Percentiles rank a stretch among this genome's conserved stretches.
These are phyloP conservation scores for Beauveria sp. DNA, from an alignment of 2,329 filamentous ascomycete species.

Conservation along the genomic window DNA sequence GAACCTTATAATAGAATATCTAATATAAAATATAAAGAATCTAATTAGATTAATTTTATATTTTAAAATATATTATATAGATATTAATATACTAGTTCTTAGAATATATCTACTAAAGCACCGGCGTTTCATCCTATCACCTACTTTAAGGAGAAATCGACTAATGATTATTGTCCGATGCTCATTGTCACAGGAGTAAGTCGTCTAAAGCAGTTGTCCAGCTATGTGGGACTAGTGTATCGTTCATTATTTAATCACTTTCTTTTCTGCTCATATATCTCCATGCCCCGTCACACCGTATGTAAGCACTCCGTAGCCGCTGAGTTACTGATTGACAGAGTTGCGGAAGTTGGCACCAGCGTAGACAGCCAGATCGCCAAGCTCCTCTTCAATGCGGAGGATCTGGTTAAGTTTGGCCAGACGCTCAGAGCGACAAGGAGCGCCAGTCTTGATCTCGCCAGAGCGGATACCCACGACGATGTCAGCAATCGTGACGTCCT, in stretches of 20 bases:
- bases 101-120: too few relatives aligned
- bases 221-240: not conserved
- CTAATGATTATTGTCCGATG: not conserved
- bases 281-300: not conserved
- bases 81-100: too few relatives aligned
- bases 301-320: not conserved
- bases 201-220: not conserved
- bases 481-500: slow-evolving; percentile 98
- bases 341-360: slow-evolving; percentile 89
- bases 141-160: too few relatives aligned
- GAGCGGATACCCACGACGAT: slow-evolving; percentile 94
- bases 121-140: too few relatives aligned
- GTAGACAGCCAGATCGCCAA: slow-evolving; percentile 84
- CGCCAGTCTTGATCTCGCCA: slow-evolving; percentile 98
- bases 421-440: slow-evolving; percentile 92
- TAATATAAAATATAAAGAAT: too few relatives aligned
- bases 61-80: too few relatives aligned
- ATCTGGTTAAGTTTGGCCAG: slow-evolving; percentile 99
- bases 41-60: too few relatives aligned
- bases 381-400: slow-evolving; percentile 98
- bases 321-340: slow-evolving; percentile 72
- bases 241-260: not conserved
- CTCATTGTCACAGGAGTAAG: not conserved
- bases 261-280: not conserved
- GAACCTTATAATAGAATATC: too few relatives aligned